Conservation (phyloP, 306 rosid species). For the Rubus parviflorus region DNA sequence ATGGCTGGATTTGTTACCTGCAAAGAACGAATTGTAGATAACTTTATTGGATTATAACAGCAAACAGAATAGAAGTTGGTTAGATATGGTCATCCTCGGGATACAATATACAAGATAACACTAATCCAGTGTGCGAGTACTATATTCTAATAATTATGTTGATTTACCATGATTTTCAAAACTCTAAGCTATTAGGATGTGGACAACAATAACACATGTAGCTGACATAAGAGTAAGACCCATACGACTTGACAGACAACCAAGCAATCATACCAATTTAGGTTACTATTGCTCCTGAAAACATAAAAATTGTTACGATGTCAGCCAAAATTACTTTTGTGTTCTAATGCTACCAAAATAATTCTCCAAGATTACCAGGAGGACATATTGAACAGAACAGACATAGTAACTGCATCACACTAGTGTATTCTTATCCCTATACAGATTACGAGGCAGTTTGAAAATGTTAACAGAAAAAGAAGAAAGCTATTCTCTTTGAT, state of each 20-base stretch:
- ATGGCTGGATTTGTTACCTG: conserved; percentile 99
- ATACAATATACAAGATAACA: neutral
- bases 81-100: neutral
- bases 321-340: neutral
- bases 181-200: neutral
- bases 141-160: neutral
- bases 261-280: neutral
- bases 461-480: neutral
- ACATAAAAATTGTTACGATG: neutral
- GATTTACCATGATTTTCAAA: neutral
- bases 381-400: neutral
- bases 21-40: conserved; percentile 8
- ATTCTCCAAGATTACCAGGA: neutral
- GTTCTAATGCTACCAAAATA: neutral
- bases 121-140: neutral
- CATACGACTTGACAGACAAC: neutral
- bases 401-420: neutral
- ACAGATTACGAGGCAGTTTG: neutral
- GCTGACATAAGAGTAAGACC: too few species aligned
- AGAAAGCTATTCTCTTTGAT: too few species aligned
- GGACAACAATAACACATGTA: neutral
- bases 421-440: neutral
- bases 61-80: neutral
- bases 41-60: neutral
- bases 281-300: neutral